Evolutionary conservation across 2,329 filamentous ascomycete genomes (phyloP).

Genomic region (Podosphaera xanthii): DNA sequence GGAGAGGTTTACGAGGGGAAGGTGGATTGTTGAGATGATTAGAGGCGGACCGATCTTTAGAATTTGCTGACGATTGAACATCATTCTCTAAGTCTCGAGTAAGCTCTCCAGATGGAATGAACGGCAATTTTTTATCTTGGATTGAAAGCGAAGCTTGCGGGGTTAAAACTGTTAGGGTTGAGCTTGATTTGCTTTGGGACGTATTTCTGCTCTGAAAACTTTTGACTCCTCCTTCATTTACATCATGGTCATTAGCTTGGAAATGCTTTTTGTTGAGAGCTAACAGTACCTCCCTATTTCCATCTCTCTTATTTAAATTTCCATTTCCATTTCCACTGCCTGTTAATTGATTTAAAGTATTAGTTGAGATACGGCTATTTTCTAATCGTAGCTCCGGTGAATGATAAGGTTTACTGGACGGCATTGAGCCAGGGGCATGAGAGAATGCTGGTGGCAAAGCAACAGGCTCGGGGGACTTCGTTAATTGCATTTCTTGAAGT

Average conservation of each 20-base stretch:
- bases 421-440: constrained; percentile 49
- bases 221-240: constrained; percentile 15
- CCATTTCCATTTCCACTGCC: constrained; percentile 32
- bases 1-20: constrained; percentile 29
- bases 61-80: constrained; percentile 7
- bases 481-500: constrained; percentile 33
- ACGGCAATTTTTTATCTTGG: not conserved
- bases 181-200: not conserved
- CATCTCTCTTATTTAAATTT: constrained; percentile 19
- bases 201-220: not conserved
- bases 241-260: constrained; percentile 16
- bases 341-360: constrained; percentile 59
- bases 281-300: constrained; percentile 16
- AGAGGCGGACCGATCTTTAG: not conserved
- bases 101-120: not conserved
- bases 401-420: constrained; percentile 45
- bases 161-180: not conserved
- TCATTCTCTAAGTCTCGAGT: not conserved
- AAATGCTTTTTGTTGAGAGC: constrained; percentile 15
- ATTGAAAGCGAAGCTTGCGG: not conserved
- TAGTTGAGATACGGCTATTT: constrained; percentile 62
- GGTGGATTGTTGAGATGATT: constrained; percentile 3
- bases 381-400: constrained; percentile 58
- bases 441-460: constrained; percentile 56
- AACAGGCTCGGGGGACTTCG: constrained; percentile 45